phyloP scores from a whole-genome alignment of 768 basidiomycete genomes.

The Pholiota conissans region DNA sequence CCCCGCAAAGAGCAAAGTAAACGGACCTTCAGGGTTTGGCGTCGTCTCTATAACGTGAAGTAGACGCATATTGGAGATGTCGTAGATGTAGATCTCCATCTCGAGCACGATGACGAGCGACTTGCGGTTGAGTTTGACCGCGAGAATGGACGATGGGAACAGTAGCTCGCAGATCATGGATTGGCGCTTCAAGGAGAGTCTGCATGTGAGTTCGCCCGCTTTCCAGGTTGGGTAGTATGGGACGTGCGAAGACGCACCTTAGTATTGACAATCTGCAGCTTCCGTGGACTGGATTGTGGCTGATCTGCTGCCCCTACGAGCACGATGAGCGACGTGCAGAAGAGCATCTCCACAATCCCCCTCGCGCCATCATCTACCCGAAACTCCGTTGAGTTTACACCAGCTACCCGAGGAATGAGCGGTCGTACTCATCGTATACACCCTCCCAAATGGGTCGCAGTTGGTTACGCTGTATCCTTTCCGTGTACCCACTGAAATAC shows the following conservation, averaged over 20 bases:
- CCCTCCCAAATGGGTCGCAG: slow-evolving; percentile 95
- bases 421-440: slow-evolving; percentile 87
- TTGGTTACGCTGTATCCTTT: slow-evolving; percentile 98
- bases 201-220: slow-evolving; percentile 7
- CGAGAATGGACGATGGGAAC: slow-evolving; percentile 94
- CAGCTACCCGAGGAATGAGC: not conserved
- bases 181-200: slow-evolving; percentile 68
- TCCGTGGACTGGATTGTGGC: slow-evolving; percentile 85
- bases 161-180: slow-evolving; percentile 98
- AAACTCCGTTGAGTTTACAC: slow-evolving; percentile 4
- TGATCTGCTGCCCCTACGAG: slow-evolving; percentile 96
- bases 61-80: slow-evolving; percentile 97
- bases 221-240: not conserved
- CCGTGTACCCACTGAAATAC: slow-evolving; percentile 91
- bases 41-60: slow-evolving; percentile 97
- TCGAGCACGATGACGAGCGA: slow-evolving; percentile 95
- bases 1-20: not conserved
- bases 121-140: slow-evolving; percentile 98
- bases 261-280: slow-evolving; percentile 97
- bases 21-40: slow-evolving; percentile 88
- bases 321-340: slow-evolving; percentile 97
- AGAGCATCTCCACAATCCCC: slow-evolving; percentile 98
- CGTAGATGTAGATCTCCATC: slow-evolving; percentile 98
- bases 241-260: slow-evolving; percentile 57
- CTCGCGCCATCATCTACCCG: slow-evolving; percentile 84